Percentiles rank a stretch among this genome's conserved stretches.
Conservation (phyloP, 2,329 filamentous ascomycete genomes). For the Helotiales sp. region DNA sequence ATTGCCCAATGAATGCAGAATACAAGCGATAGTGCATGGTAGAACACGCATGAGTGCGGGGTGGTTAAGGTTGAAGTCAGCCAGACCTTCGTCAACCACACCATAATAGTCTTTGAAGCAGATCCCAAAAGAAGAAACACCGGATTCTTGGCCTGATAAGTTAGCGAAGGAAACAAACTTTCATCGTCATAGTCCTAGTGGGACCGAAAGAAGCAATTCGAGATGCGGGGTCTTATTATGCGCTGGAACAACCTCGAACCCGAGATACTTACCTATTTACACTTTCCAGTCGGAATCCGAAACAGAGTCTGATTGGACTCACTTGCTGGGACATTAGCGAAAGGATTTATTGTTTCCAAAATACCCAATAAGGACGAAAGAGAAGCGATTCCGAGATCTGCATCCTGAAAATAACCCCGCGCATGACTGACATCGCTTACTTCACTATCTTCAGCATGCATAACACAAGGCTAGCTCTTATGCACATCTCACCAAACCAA, state of each 20-base stretch:
- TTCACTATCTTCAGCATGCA: background rate
- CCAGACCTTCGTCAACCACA: background rate
- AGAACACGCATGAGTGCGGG: background rate
- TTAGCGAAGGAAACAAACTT: too few relatives aligned
- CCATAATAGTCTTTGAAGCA: too few relatives aligned
- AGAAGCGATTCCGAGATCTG: constrained; percentile 1
- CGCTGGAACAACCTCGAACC: background rate
- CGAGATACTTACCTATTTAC: background rate
- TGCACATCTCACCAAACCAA: constrained; percentile 5
- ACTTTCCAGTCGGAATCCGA: background rate
- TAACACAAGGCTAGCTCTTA: background rate
- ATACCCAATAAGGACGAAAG: background rate
- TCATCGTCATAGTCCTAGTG: background rate
- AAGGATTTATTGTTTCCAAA: background rate
- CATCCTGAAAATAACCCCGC: background rate
- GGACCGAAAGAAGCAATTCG: background rate
- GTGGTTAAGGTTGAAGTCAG: background rate
- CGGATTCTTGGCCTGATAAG: background rate
- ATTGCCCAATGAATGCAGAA: background rate
- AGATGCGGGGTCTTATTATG: background rate
- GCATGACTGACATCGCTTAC: background rate
- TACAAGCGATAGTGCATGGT: constrained; percentile 1
- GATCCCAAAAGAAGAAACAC: too few relatives aligned
- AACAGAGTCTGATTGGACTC: background rate
- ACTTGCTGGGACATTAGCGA: background rate